Conservation (phyloP, 2,329 filamentous ascomycete genomes). For the Chrysoporthe deuterocubensis region DNA sequence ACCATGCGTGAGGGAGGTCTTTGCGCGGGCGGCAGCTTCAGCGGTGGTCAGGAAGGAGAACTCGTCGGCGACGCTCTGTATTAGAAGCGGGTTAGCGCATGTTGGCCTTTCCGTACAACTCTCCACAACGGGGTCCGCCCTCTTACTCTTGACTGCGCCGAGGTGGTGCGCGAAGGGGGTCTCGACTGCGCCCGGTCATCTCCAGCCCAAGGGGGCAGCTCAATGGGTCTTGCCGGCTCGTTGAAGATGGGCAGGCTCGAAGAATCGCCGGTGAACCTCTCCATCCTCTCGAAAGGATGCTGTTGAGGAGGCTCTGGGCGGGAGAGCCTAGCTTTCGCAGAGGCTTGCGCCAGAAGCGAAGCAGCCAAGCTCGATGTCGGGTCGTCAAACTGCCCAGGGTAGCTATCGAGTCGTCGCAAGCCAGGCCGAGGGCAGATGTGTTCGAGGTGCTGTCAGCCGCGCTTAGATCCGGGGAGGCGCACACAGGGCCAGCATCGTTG, state of each 20-base stretch:
- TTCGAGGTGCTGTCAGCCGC: slow-evolving; percentile 26
- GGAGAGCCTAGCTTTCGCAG: neutral
- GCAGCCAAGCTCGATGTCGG: neutral
- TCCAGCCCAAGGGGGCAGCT: slow-evolving; percentile 33
- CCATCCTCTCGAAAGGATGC: slow-evolving; percentile 20
- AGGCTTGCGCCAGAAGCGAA: neutral
- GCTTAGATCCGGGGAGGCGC: slow-evolving; percentile 21
- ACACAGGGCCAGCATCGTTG: slow-evolving; percentile 21
- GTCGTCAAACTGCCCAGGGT: neutral
- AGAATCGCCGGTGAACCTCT: slow-evolving; percentile 28
- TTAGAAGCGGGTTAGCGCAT: slow-evolving; percentile 17
- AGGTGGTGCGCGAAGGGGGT: slow-evolving; percentile 50
- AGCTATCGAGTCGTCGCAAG: slow-evolving; percentile 14
- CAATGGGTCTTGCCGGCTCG: slow-evolving; percentile 25
- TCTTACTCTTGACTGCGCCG: slow-evolving; percentile 59
- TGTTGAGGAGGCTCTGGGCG: neutral
- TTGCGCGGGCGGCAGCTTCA: slow-evolving; percentile 76
- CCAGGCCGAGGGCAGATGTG: slow-evolving; percentile 5
- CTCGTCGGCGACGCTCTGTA: slow-evolving; percentile 60
- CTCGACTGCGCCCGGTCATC: slow-evolving; percentile 40
- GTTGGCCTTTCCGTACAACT: neutral
- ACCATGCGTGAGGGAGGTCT: slow-evolving; percentile 82
- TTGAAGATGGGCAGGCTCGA: slow-evolving; percentile 28
- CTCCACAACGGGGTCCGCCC: slow-evolving; percentile 13
- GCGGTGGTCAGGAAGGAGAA: slow-evolving; percentile 72